Base-by-base conservation (phyloP, 352 stramenopile species). In the Phytophthora pistaciae region DNA sequence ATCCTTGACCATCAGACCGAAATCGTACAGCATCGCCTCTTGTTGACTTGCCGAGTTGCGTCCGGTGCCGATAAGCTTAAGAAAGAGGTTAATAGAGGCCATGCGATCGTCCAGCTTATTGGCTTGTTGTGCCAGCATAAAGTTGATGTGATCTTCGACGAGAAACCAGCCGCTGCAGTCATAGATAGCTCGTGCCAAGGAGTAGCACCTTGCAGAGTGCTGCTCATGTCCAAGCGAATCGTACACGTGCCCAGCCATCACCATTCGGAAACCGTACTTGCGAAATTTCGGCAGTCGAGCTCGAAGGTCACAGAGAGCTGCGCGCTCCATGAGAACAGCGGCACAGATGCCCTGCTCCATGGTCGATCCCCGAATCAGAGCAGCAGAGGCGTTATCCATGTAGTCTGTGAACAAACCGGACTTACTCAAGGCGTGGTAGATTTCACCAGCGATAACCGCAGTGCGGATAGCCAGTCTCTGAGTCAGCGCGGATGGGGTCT, bases 191-290 rank as follows among this genome's bases (percentile, higher is more conserved):
- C 88, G 78, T 1, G 90, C 88, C 31, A 94, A 66, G 4, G 88
- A 80, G 56, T 96, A 96, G 55, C 91, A 97, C 18, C 91, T 88
- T 25, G 91, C 87, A 0, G 90, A 92, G 70, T 97, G 91, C 23
- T 85, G 72, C 5, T 82, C 77, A 66, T 94, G 85, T 0, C 85
- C 86, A 13, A 94, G 60, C 2, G 87, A 91, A 42, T 92, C 79
- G 70, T 95, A 97, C 5, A 95, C 79, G 42, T 96, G 88, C 23
- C 91, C 88, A 23, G 91, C 91, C 84, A 97, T 96, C 46, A 97
- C 87, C 90, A 97, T 94, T 61, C 90, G 83, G 62, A 97, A 97
- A 3, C 90, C 91, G 62, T 91, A 96, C 57, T 97, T 97, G 64
- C 91, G 88, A 56, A 94, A 95, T 56, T 93, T 95, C 1, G 89